These are phyloP conservation scores for Cinchona pubescens DNA, from an alignment of 257 asterid species.

Conservation along the genomic window DNA sequence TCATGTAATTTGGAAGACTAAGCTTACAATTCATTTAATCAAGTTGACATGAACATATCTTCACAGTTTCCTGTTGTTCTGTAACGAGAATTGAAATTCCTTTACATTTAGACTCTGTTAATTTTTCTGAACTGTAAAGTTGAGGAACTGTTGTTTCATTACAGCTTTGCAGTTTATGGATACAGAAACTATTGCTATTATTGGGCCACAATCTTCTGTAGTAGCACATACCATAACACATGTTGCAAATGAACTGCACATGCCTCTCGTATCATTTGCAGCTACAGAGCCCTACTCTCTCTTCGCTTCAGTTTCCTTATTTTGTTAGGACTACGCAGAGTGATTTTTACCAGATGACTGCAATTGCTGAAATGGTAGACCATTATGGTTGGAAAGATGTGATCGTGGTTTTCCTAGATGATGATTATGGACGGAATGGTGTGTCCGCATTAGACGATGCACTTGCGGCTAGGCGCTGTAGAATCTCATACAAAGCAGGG, in stretches of 20 bases:
- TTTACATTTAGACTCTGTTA: neutral
- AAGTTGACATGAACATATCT: neutral
- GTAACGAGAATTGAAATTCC: neutral
- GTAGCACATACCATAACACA: constrained; percentile 38
- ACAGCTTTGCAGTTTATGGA: constrained; percentile 49
- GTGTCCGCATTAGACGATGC: constrained; percentile 45
- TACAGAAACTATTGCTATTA: constrained; percentile 41
- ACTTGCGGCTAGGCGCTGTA: constrained; percentile 37
- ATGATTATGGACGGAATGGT: constrained; percentile 50
- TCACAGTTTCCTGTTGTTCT: neutral
- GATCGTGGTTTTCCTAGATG: constrained; percentile 38
- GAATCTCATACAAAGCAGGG: constrained; percentile 41
- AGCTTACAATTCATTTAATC: neutral
- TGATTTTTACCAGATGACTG: constrained; percentile 49
- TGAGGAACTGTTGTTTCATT: neutral
- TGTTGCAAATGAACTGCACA: constrained; percentile 47
- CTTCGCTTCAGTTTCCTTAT: constrained; percentile 49
- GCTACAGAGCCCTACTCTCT: constrained; percentile 51
- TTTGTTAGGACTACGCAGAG: constrained; percentile 45
- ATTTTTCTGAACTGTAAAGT: neutral
- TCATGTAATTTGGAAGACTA: neutral
- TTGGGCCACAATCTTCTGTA: constrained; percentile 55
- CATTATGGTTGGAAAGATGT: constrained; percentile 46
- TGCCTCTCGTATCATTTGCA: constrained; percentile 46
- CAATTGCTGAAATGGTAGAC: constrained; percentile 39